Evolutionary conservation across 2,329 filamentous ascomycete species (phyloP).

Genomic region (Gaeumannomyces tritici): DNA sequence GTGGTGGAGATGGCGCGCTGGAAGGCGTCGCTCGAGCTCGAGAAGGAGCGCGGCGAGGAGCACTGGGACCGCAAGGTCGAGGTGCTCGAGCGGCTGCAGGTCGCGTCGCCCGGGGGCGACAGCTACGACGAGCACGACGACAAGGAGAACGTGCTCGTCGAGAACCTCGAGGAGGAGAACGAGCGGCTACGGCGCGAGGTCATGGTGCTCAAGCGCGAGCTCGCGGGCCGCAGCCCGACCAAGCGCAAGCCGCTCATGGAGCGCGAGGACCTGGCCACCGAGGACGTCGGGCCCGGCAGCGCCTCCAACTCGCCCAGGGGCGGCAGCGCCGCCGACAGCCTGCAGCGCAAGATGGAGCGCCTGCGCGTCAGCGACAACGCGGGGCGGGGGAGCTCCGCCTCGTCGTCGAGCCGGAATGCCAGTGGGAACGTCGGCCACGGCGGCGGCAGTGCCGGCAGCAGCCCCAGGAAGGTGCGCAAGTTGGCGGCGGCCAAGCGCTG

Average conservation of each 20-base stretch:
- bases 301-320: constrained; percentile 2
- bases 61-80: constrained; percentile 79
- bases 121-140: constrained; percentile 22
- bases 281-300: constrained; percentile 5
- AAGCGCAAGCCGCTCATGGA: constrained; percentile 48
- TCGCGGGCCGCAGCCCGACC: constrained; percentile 52
- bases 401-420: constrained; percentile 11
- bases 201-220: constrained; percentile 54
- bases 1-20: constrained; percentile 70
- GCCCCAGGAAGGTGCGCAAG: constrained; percentile 45
- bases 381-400: constrained; percentile 7
- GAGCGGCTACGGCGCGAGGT: constrained; percentile 58
- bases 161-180: constrained; percentile 62
- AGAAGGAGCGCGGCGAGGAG: constrained; percentile 71
- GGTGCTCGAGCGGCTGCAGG: constrained; percentile 36
- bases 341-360: constrained; percentile 39
- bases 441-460: constrained; percentile 21
- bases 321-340: constrained; percentile 14
- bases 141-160: constrained; percentile 53
- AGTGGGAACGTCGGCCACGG: constrained; percentile 18
- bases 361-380: constrained; percentile 34
- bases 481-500: constrained; percentile 34
- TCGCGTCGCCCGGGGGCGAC: constrained; percentile 1
- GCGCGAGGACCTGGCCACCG: constrained; percentile 33
- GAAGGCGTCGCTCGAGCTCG: constrained; percentile 68